Conservation (phyloP, 768 basidiomycete species). For the Ephemerocybe angulata region DNA sequence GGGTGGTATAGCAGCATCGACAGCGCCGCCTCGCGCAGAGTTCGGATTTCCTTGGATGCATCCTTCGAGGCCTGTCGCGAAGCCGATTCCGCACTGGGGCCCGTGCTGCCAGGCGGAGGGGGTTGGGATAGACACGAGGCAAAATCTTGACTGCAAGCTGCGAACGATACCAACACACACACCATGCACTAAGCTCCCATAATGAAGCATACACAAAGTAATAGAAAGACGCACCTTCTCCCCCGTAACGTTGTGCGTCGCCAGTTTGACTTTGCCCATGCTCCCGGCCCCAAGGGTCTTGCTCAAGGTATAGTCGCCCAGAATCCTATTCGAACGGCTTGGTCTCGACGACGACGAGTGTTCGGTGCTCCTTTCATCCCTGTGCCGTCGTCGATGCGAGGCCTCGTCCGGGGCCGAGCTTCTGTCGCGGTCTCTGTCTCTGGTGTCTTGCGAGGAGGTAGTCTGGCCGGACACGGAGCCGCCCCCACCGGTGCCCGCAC, state of each 20-base stretch:
- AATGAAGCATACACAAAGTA: constrained; percentile 3
- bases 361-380: constrained; percentile 18
- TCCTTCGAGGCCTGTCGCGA: constrained; percentile 85
- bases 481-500: not conserved
- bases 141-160: constrained; percentile 99
- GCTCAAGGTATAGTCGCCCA: constrained; percentile 93
- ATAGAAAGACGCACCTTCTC: constrained; percentile 70
- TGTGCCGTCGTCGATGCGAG: constrained; percentile 27
- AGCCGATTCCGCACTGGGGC: constrained; percentile 40
- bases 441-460: constrained; percentile 30
- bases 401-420: constrained; percentile 22
- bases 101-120: constrained; percentile 43
- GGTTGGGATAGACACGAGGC: constrained; percentile 72
- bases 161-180: too few relatives aligned
- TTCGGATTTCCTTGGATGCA: constrained; percentile 93
- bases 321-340: constrained; percentile 52
- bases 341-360: constrained; percentile 24
- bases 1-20: constrained; percentile 97
- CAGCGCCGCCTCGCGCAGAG: constrained; percentile 91
- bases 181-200: constrained; percentile 1
- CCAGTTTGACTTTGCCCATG: constrained; percentile 99
- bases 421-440: constrained; percentile 22
- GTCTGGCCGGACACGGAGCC: constrained; percentile 5
- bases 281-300: constrained; percentile 97
- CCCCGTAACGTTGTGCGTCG: constrained; percentile 80